A percentile compares a stretch with the other conserved stretches of the same genome.
These are phyloP conservation scores for Rhazya stricta DNA, from an alignment of 257 asterid species.

Conservation along the genomic window DNA sequence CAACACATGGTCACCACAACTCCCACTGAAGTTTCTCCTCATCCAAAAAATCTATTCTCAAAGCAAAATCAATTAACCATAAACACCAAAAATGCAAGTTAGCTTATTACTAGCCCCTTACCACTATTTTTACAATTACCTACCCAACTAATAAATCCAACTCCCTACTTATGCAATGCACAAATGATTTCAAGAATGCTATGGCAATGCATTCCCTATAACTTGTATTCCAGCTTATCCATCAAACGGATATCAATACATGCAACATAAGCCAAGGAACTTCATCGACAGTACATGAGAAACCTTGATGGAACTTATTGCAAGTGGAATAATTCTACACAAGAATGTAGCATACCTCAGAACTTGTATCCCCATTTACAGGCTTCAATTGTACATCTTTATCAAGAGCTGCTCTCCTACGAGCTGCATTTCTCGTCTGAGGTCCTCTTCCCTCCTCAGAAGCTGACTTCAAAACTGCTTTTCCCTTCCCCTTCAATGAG, in stretches of 20 bases:
- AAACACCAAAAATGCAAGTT: not conserved
- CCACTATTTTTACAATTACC: not conserved
- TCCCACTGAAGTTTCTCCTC: not conserved
- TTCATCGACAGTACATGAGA: not conserved
- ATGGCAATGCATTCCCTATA: not conserved
- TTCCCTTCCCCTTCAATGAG: slow-evolving; percentile 80
- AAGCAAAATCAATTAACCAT: not conserved
- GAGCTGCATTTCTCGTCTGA: slow-evolving; percentile 81
- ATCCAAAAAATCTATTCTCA: not conserved
- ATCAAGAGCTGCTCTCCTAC: slow-evolving; percentile 76
- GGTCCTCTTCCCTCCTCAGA: slow-evolving; percentile 83
- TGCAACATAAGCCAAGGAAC: not conserved
- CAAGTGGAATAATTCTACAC: not conserved
- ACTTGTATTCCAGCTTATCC: not conserved
- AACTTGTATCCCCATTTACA: slow-evolving; percentile 68
- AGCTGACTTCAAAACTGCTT: slow-evolving; percentile 72
- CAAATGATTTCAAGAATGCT: not conserved
- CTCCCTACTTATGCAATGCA: not conserved
- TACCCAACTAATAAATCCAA: not conserved
- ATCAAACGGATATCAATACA: not conserved
- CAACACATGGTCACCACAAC: not conserved
- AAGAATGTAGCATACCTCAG: slow-evolving; percentile 58
- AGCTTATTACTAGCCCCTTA: not conserved
- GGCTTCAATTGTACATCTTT: slow-evolving; percentile 72
- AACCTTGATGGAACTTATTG: not conserved